Evolutionary conservation across 306 rosid species (phyloP).

Genomic region (Phaseolus lunatus): DNA sequence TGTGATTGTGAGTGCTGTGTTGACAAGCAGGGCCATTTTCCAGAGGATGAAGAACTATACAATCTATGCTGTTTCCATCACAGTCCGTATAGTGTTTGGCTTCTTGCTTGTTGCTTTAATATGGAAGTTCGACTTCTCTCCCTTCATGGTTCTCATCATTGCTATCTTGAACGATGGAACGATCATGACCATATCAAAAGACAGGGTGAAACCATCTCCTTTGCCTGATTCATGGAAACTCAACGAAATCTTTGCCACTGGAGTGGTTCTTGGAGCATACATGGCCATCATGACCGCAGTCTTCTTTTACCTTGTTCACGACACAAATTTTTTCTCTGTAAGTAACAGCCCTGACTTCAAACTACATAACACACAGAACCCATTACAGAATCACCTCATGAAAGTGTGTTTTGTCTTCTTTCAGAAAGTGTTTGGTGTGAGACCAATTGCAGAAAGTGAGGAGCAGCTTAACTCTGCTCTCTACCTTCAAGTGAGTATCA

Average conservation of each 20-base stretch:
- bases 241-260: constrained; percentile 84
- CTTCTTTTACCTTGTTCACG: constrained; percentile 64
- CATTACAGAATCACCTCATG: background rate
- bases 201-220: constrained; percentile 89
- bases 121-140: constrained; percentile 88
- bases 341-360: constrained; percentile 25
- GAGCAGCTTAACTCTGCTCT: constrained; percentile 78
- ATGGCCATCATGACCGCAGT: constrained; percentile 78
- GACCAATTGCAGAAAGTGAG: constrained; percentile 44
- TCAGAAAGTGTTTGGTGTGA: constrained; percentile 61
- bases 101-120: constrained; percentile 80
- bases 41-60: constrained; percentile 97
- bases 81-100: constrained; percentile 85
- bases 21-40: constrained; percentile 91
- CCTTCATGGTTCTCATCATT: constrained; percentile 84
- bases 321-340: constrained; percentile 65
- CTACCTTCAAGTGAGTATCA: constrained; percentile 90
- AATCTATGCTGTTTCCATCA: constrained; percentile 88
- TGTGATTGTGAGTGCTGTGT: constrained; percentile 81
- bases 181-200: constrained; percentile 95
- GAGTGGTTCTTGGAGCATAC: constrained; percentile 83
- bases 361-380: background rate
- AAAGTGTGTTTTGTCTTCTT: constrained; percentile 10
- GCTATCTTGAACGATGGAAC: constrained; percentile 89
- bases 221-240: constrained; percentile 93